A percentile compares a stretch with the other conserved stretches of the same genome.
These are phyloP conservation scores for Poronia punctata DNA, from an alignment of 495 filamentous ascomycete species.

Conservation along the genomic window DNA sequence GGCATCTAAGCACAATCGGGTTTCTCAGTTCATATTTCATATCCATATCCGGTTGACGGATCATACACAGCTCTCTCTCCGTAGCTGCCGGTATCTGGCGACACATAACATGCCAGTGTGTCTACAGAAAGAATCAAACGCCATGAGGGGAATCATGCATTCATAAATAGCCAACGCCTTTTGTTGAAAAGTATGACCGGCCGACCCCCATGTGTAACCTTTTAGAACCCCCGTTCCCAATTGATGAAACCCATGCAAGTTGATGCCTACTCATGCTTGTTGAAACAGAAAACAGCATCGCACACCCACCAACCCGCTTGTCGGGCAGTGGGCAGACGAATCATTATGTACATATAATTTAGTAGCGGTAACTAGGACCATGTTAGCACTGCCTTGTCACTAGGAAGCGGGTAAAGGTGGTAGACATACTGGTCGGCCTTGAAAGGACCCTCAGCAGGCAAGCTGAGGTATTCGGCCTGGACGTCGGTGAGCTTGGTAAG, in stretches of 20 bases:
- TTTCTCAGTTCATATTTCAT: constrained; percentile 12
- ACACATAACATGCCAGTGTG: constrained; percentile 11
- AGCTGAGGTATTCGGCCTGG: constrained; percentile 90
- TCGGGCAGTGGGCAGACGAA: constrained; percentile 11
- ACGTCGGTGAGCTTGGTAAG: constrained; percentile 73
- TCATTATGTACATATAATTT: constrained; percentile 30
- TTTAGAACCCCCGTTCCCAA: constrained; percentile 35
- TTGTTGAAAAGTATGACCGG: constrained; percentile 48
- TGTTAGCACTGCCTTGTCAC: constrained; percentile 23
- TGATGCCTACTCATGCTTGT: constrained; percentile 42
- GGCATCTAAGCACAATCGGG: constrained; percentile 1
- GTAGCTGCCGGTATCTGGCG: constrained; percentile 16
- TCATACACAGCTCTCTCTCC: constrained; percentile 19
- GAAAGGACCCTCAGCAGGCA: constrained; percentile 80
- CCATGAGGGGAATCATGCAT: constrained; percentile 40
- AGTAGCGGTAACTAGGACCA: constrained; percentile 49
- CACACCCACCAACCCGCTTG: constrained; percentile 17
- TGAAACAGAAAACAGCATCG: constrained; percentile 29
- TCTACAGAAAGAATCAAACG: constrained; percentile 23
- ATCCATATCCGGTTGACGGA: constrained; percentile 31
- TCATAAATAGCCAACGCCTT: constrained; percentile 46
- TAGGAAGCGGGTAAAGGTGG: not conserved
- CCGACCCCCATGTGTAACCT: constrained; percentile 29
- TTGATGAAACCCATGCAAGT: constrained; percentile 30
- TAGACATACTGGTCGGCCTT: constrained; percentile 71